phyloP scores from a whole-genome alignment of 2,329 filamentous ascomycete genomes.

The Cladosporium sp. region DNA sequence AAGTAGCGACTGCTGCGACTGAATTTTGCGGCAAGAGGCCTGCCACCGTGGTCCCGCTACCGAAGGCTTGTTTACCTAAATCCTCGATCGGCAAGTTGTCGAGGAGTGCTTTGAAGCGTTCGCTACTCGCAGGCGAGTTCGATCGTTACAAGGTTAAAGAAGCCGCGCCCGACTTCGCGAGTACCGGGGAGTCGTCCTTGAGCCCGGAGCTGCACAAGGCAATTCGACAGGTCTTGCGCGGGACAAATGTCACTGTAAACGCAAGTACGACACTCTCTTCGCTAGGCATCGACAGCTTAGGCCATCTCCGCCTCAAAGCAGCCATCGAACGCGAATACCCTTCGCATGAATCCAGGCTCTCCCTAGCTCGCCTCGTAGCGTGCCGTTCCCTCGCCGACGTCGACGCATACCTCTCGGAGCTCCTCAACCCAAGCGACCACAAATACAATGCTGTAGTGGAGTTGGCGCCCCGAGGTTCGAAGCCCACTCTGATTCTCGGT shows the following conservation, averaged over 20 bases:
- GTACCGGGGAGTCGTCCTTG: neutral
- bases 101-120: slow-evolving; percentile 15
- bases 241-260: slow-evolving; percentile 4
- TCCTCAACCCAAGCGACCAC: slow-evolving; percentile 21
- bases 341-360: neutral
- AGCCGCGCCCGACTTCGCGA: neutral
- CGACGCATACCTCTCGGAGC: slow-evolving; percentile 23
- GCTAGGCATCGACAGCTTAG: slow-evolving; percentile 11
- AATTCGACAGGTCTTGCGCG: slow-evolving; percentile 13
- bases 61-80: slow-evolving; percentile 16
- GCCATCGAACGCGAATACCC: slow-evolving; percentile 16
- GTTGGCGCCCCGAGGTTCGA: slow-evolving; percentile 12
- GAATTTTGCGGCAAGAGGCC: slow-evolving; percentile 16
- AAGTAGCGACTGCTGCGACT: slow-evolving; percentile 14
- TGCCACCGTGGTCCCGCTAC: slow-evolving; percentile 16
- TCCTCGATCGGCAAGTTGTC: slow-evolving; percentile 23
- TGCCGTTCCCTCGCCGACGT: slow-evolving; percentile 1
- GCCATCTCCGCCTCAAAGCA: slow-evolving; percentile 19
- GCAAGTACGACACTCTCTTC: slow-evolving; percentile 10
- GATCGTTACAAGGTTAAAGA: slow-evolving; percentile 7
- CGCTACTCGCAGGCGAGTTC: slow-evolving; percentile 13
- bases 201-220: slow-evolving; percentile 8
- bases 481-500: slow-evolving; percentile 30
- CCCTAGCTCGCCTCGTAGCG: neutral
- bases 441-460: slow-evolving; percentile 10